Evolutionary conservation across 1,139 yeast genomes (phyloP).

Genomic region (Yamadazyma blattariae): DNA sequence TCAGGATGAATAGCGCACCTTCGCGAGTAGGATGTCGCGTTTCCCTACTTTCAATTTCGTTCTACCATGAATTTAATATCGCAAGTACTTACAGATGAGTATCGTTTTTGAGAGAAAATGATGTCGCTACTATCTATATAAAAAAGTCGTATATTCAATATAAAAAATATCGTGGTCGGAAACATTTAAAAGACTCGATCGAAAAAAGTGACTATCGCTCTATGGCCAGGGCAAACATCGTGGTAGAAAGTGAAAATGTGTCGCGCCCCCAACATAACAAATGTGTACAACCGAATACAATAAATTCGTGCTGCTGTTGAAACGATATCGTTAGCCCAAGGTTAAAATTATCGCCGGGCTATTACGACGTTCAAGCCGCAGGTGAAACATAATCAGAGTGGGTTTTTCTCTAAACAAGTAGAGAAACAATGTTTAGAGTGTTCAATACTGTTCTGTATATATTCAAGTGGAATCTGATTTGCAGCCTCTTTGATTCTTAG

Average conservation of each 20-base stretch:
- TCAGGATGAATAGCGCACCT: too few species aligned
- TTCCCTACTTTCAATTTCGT: too few species aligned
- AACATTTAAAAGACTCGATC: slow-evolving; percentile 5
- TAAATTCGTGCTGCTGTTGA: slow-evolving; percentile 4
- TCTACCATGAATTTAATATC: too few species aligned
- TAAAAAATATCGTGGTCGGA: slow-evolving; percentile 5
- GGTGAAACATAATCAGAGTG: slow-evolving; percentile 3
- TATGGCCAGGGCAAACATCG: slow-evolving; percentile 4
- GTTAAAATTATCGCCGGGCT: slow-evolving; percentile 1
- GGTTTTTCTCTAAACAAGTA: slow-evolving; percentile 7
- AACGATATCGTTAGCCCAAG: slow-evolving; percentile 4
- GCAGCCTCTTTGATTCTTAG: slow-evolving; percentile 11
- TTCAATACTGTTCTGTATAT: slow-evolving; percentile 8
- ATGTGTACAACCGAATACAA: slow-evolving; percentile 4
- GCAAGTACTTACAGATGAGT: too few species aligned
- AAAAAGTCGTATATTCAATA: slow-evolving; percentile 4
- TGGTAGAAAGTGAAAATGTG: slow-evolving; percentile 6
- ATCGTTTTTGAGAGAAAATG: slow-evolving; percentile 2
- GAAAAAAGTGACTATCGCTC: slow-evolving; percentile 4
- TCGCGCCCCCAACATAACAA: slow-evolving; percentile 4
- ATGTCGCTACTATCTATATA: slow-evolving; percentile 3
- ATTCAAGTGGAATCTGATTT: slow-evolving; percentile 7
- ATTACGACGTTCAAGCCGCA: slow-evolving; percentile 1
- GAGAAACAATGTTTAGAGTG: slow-evolving; percentile 9
- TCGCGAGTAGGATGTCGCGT: too few species aligned